These are phyloP conservation scores for Copromyces sp. DNA, from an alignment of 495 filamentous ascomycete species.

Conservation along the genomic window DNA sequence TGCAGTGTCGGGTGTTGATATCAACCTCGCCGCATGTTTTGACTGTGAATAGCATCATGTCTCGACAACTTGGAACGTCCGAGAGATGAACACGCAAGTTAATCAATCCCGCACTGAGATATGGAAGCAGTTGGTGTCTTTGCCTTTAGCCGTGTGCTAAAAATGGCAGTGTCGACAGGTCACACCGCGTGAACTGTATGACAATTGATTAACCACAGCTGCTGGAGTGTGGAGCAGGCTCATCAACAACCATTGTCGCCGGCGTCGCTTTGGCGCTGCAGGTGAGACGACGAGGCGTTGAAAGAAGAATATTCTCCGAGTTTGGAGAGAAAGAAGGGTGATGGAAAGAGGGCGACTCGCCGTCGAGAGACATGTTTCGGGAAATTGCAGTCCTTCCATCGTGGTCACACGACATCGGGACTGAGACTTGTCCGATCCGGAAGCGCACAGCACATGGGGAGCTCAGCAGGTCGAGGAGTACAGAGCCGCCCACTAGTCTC, in stretches of 20 bases:
- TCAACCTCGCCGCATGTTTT: not conserved
- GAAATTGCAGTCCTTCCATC: not conserved
- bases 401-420: not conserved
- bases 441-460: not conserved
- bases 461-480: not conserved
- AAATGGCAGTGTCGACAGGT: not conserved
- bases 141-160: not conserved
- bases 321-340: not conserved
- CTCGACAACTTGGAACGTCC: not conserved
- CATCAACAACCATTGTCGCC: not conserved
- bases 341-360: not conserved
- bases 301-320: not conserved
- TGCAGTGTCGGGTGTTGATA: not conserved
- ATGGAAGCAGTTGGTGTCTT: not conserved
- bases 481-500: not conserved
- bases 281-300: not conserved
- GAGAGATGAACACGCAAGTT: not conserved
- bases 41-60: not conserved
- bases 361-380: not conserved
- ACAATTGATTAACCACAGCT: not conserved
- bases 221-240: not conserved
- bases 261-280: not conserved
- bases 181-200: not conserved
- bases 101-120: not conserved
- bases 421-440: not conserved